Evolutionary conservation across 306 rosid genomes (phyloP), one percentile per base, ranked within the genome.

Genomic region (Dryas octopetala): DNA sequence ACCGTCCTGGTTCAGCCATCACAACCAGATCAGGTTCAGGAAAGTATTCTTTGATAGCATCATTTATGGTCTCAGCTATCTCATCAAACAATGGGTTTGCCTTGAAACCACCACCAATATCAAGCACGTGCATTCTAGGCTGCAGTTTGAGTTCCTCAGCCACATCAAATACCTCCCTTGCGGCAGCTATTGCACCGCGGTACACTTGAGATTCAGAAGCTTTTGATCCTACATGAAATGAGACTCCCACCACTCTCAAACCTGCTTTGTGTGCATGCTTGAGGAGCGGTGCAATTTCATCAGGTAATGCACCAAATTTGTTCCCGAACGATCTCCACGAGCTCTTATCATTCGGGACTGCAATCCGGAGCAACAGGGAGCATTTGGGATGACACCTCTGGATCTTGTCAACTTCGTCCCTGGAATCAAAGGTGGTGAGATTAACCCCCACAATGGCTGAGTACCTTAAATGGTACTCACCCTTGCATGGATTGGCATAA

Each of bases 401-500:
- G 55, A 75, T 75, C 66, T 75, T 75, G 3, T 45, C 9, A 2
- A 75, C 47, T 66, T 75, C 79, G 9, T 28, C 73, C 48, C 19
- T 19, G 3, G 79, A 66, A 47, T 75, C 79, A 17, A 75, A 75
- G 12, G 73, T 75, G 0, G 47, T 12, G 40, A 75, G 49, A 17
- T 75, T 44, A 10, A 75, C 66, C 5, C 66, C 66, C 7, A 75
- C 73, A 7, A 57, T 46, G 1, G 79, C 79, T 1, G 79, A 65
- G 16, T 64, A 45, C 66, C 59, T 75, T 69, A 75, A 63, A 61
- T 75, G 79, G 38, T 60, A 51, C 58, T 75, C 73, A 0, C 55
- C 51, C 47, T 66, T 75, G 64, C 79, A 75, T 6, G 79, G 79
- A 16, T 75, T 75, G 45, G 66, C 79, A 4, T 63, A 75, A 44